These are phyloP conservation scores for Fusarium sp. DNA, from an alignment of 2,329 filamentous ascomycete genomes.

Conservation along the genomic window DNA sequence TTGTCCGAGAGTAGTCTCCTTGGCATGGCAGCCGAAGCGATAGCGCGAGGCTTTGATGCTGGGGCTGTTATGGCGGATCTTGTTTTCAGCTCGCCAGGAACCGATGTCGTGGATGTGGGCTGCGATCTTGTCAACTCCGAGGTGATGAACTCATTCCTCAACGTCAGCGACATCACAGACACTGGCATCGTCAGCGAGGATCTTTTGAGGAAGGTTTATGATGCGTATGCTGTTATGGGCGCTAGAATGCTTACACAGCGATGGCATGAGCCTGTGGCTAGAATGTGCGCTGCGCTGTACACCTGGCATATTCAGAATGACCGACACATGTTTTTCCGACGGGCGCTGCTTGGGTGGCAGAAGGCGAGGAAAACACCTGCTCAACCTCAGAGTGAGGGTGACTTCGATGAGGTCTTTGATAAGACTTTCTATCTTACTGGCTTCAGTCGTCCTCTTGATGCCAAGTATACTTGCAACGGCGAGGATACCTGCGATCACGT, in stretches of 20 bases:
- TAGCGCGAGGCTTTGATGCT: conserved; percentile 37
- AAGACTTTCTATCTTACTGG: conserved; percentile 45
- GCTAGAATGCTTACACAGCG: conserved; percentile 48
- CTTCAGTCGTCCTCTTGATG: conserved; percentile 40
- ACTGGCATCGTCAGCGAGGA: conserved; percentile 35
- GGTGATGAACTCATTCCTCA: conserved; percentile 43
- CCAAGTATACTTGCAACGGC: conserved; percentile 29
- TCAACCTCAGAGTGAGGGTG: conserved; percentile 43
- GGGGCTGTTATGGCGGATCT: conserved; percentile 41
- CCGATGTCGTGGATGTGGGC: conserved; percentile 41
- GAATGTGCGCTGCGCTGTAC: conserved; percentile 49
- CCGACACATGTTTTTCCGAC: conserved; percentile 49
- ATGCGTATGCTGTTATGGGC: conserved; percentile 39
- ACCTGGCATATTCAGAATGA: conserved; percentile 51
- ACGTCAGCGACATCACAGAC: conserved; percentile 39
- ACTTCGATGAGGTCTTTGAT: conserved; percentile 50
- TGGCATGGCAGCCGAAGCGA: conserved; percentile 41
- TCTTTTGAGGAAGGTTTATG: conserved; percentile 34
- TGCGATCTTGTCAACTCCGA: conserved; percentile 42
- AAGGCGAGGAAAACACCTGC: conserved; percentile 47
- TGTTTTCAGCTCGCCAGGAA: conserved; percentile 44
- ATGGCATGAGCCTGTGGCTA: conserved; percentile 49
- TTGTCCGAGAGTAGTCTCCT: conserved; percentile 41
- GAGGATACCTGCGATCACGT: conserved; percentile 37
- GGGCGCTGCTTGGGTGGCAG: conserved; percentile 46